Percentiles rank a stretch among this genome's conserved stretches.
Conservation (phyloP, 2,329 filamentous ascomycete species). For the Exutisphaerella laricina region DNA sequence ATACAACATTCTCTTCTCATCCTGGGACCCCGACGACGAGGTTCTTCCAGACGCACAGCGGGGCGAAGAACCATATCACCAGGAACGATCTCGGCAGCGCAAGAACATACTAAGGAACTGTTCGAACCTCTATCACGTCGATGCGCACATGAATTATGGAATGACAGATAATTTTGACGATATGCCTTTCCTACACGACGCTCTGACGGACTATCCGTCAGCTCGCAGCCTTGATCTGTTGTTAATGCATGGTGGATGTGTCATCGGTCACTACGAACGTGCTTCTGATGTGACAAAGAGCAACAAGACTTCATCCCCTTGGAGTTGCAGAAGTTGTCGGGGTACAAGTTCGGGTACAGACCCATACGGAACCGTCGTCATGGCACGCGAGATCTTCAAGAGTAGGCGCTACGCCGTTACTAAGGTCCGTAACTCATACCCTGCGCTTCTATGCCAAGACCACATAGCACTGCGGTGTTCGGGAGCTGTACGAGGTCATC, state of each 20-base stretch:
- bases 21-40: neutral
- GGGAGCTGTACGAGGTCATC: neutral
- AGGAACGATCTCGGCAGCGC: neutral
- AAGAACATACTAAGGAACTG: neutral
- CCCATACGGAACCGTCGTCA: neutral
- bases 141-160: conserved; percentile 1
- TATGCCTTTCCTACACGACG: neutral
- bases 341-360: neutral
- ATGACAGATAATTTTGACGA: conserved; percentile 1
- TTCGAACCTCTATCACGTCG: neutral
- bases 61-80: neutral
- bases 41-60: neutral
- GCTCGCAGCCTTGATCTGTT: neutral
- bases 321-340: neutral
- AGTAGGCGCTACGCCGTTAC: no score
- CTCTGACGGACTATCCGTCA: neutral
- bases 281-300: conserved; percentile 1
- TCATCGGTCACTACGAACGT: neutral
- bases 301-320: neutral
- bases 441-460: neutral
- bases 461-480: neutral
- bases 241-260: neutral
- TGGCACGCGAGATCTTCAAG: neutral
- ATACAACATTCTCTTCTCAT: conserved; percentile 1
- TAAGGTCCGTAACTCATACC: neutral